Evolutionary conservation across 495 filamentous ascomycete genomes (phyloP).

Genomic region (Diplogelasinospora grovesii): DNA sequence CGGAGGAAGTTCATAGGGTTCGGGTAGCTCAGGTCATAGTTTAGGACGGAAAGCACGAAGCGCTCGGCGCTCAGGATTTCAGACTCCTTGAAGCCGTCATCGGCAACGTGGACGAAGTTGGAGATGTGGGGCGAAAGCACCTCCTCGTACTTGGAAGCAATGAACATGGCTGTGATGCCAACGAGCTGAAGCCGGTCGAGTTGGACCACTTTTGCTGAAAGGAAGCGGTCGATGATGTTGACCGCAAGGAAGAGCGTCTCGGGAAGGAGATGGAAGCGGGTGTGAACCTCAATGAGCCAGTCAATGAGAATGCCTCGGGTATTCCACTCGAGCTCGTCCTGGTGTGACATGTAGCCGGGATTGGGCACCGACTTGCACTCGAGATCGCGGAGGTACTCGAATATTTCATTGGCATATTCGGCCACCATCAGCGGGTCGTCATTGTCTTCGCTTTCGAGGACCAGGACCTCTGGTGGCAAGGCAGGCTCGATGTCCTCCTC

Average conservation of each 20-base stretch:
- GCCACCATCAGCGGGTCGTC: slow-evolving; percentile 96
- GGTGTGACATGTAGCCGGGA: slow-evolving; percentile 86
- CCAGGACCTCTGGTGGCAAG: slow-evolving; percentile 47
- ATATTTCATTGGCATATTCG: slow-evolving; percentile 95
- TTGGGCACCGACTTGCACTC: slow-evolving; percentile 82
- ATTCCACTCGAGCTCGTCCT: slow-evolving; percentile 94
- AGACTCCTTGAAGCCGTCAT: slow-evolving; percentile 91
- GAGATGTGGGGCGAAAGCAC: slow-evolving; percentile 92
- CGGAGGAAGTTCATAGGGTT: slow-evolving; percentile 99
- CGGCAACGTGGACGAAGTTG: slow-evolving; percentile 94
- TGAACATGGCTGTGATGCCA: slow-evolving; percentile 97
- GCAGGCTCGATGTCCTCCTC: slow-evolving; percentile 23
- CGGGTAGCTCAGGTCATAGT: slow-evolving; percentile 97
- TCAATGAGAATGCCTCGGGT: slow-evolving; percentile 96
- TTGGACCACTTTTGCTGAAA: slow-evolving; percentile 87
- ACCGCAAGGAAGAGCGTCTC: slow-evolving; percentile 95
- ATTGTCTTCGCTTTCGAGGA: slow-evolving; percentile 78
- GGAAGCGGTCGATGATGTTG: slow-evolving; percentile 97
- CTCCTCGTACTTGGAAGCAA: slow-evolving; percentile 98
- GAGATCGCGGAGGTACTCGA: slow-evolving; percentile 87
- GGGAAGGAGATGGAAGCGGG: slow-evolving; percentile 91
- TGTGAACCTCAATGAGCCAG: slow-evolving; percentile 98
- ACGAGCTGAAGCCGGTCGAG: slow-evolving; percentile 93
- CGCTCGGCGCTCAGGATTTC: slow-evolving; percentile 97
- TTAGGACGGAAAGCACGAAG: slow-evolving; percentile 78